Base-by-base conservation (phyloP, 257 asterid genomes). In the Fraxinus americana region DNA sequence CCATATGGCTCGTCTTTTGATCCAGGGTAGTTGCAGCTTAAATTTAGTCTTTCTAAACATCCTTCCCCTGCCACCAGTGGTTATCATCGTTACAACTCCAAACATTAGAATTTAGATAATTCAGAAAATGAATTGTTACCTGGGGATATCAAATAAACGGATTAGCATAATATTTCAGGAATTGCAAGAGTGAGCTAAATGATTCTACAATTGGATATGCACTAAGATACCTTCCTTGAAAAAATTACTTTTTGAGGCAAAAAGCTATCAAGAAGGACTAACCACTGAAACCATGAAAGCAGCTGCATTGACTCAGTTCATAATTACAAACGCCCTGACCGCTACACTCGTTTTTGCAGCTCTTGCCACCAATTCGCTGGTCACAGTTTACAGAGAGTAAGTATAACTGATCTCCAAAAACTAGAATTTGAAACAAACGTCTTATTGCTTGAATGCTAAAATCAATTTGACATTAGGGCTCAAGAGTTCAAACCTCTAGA, bases 211-310 rank as follows among this genome's bases (percentile, higher is more conserved):
- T 23, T 23, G 13, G 7, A 48, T 25, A 59, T 59, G 67, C 32
- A 21, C 32, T 5, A n/a, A 57, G 66, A 57, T 57, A 19, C 59
- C 14, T 21, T 59, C 13, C 21, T 59, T n/a, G 36, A 63, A 63
- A 2, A 63, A 3, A 4, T 63, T 25, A 63, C 69, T 63, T 25
- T 23, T 27, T 63, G 69, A 63, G 36, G 69, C 36, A 63, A 63
- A 63, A 27, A 27, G 36, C 34, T 9, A 63, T 9, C 0, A 32
- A 63, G 8, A 74, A 80, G 61, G 70, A 84, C 98, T 84, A 78
- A 93, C 99, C 99, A 78, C 85, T 79, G 78, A 87, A 96, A 67
- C 99, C 99, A 83, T 89, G 98, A 88, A 96, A 96, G 89, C 99
- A 96, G 75, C 89, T 92, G 82, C 99, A 96, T 83, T 78, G 89